A percentile compares a stretch with the other conserved stretches of the same genome.
Conservation (phyloP, 2,329 filamentous ascomycete genomes). For the Diaporthe eres region DNA sequence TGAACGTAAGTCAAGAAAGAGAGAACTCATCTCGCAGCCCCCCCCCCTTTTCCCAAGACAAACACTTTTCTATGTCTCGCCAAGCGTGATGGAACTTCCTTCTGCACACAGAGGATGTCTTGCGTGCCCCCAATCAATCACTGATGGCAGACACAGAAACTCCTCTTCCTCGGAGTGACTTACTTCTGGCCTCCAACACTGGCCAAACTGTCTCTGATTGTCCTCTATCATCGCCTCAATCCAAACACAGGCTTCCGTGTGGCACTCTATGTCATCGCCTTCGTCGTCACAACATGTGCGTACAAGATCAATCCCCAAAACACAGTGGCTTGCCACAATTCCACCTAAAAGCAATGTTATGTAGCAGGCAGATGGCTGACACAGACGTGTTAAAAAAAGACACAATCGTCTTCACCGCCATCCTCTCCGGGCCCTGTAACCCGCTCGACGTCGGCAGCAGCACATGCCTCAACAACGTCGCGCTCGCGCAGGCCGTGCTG, state of each 20-base stretch:
- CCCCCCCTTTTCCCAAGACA: background rate
- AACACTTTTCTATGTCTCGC: background rate
- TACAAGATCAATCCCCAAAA: background rate
- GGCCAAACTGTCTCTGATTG: conserved; percentile 44
- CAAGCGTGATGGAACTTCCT: background rate
- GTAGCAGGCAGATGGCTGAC: background rate
- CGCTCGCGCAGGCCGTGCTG: conserved; percentile 59
- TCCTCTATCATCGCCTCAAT: conserved; percentile 45
- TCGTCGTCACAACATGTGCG: conserved; percentile 29
- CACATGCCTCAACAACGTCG: conserved; percentile 59
- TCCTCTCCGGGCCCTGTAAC: conserved; percentile 47
- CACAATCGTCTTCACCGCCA: conserved; percentile 44
- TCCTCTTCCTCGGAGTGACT: conserved; percentile 42
- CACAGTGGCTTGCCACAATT: background rate
- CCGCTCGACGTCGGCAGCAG: conserved; percentile 42
- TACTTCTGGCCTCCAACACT: conserved; percentile 46
- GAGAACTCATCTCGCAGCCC: background rate
- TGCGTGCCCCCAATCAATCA: background rate
- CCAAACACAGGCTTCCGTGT: conserved; percentile 37
- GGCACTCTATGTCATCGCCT: conserved; percentile 38
- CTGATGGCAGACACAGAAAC: conserved; percentile 29
- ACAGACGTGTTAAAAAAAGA: conserved; percentile 10
- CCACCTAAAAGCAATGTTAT: background rate
- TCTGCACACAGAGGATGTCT: background rate
- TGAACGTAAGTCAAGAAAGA: conserved; percentile 21